A percentile compares a stretch with the other conserved stretches of the same genome.
Conservation (phyloP, 805 yeast species). For the Ascoidea tarda region DNA sequence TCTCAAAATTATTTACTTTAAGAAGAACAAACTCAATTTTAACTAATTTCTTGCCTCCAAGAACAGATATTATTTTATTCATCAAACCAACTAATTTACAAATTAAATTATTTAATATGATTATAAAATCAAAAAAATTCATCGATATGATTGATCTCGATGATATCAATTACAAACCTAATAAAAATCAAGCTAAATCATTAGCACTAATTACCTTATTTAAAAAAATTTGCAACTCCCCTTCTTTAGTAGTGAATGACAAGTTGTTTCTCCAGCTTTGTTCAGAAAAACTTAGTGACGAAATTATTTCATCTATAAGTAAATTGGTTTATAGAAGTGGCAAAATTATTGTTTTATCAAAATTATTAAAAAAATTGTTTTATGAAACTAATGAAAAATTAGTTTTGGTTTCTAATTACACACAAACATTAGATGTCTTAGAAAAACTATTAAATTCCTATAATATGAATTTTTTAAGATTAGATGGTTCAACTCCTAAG, state of each 20-base stretch:
- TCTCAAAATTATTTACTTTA: conserved; percentile 55
- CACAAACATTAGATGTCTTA: conserved; percentile 71
- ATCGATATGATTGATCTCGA: conserved; percentile 16
- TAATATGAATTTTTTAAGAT: conserved; percentile 37
- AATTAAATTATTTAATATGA: conserved; percentile 33
- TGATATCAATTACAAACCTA: conserved; percentile 15
- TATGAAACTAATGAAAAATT: conserved; percentile 47
- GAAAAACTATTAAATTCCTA: conserved; percentile 38
- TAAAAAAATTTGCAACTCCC: conserved; percentile 77
- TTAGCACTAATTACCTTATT: conserved; percentile 59
- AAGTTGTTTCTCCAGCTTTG: conserved; percentile 19
- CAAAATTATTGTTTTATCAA: conserved; percentile 47
- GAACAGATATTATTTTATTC: conserved; percentile 64
- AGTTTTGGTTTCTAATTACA: conserved; percentile 78
- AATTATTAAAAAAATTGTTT: conserved; percentile 36
- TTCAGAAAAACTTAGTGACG: conserved; percentile 9
- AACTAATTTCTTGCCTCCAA: conserved; percentile 48
- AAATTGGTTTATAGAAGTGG: conserved; percentile 29
- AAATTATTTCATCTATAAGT: conserved; percentile 16
- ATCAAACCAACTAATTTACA: conserved; percentile 65
- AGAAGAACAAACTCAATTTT: conserved; percentile 56
- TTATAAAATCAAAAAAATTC: conserved; percentile 25
- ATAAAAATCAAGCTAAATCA: conserved; percentile 25
- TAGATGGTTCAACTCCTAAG: conserved; percentile 78
- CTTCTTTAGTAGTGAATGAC: conserved; percentile 44